phyloP scores from a whole-genome alignment of 345 rosid genomes.

The Turritis glabra region DNA sequence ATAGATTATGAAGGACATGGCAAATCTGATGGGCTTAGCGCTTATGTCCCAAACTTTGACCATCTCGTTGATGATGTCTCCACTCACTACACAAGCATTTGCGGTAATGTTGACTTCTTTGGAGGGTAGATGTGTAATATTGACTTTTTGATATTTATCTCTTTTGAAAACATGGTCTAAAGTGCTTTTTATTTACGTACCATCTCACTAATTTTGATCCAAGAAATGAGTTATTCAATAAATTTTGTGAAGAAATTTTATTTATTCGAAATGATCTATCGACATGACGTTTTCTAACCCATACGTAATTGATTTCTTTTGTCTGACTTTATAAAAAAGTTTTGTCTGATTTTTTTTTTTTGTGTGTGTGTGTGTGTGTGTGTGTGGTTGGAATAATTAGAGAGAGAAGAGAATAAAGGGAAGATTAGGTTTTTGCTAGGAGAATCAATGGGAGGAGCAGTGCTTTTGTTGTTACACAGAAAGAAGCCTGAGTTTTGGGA shows the following conservation, averaged over 20 bases:
- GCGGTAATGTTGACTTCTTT: conserved; percentile 46
- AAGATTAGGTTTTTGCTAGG: conserved; percentile 76
- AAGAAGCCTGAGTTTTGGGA: conserved; percentile 73
- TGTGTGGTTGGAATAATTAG: conserved; percentile 40
- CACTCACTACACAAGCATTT: conserved; percentile 50
- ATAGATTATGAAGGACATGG: conserved; percentile 97
- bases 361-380: no score
- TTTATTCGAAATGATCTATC: not conserved
- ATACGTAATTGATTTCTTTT: not conserved
- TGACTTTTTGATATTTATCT: not conserved
- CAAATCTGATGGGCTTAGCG: conserved; percentile 65
- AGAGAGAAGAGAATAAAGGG: conserved; percentile 54
- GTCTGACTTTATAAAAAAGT: not conserved
- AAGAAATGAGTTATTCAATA: not conserved
- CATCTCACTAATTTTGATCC: not conserved
- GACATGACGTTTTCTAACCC: not conserved
- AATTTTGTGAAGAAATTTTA: not conserved
- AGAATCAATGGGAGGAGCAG: conserved; percentile 96
- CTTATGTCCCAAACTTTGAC: conserved; percentile 56
- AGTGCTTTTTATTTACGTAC: not conserved
- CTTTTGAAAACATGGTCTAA: not conserved
- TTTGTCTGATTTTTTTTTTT: not conserved
- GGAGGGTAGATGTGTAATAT: not conserved
- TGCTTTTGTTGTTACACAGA: conserved; percentile 61
- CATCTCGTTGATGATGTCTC: conserved; percentile 66